phyloP scores from a whole-genome alignment of 305 asterid genomes.

The Solanum hybrid region DNA sequence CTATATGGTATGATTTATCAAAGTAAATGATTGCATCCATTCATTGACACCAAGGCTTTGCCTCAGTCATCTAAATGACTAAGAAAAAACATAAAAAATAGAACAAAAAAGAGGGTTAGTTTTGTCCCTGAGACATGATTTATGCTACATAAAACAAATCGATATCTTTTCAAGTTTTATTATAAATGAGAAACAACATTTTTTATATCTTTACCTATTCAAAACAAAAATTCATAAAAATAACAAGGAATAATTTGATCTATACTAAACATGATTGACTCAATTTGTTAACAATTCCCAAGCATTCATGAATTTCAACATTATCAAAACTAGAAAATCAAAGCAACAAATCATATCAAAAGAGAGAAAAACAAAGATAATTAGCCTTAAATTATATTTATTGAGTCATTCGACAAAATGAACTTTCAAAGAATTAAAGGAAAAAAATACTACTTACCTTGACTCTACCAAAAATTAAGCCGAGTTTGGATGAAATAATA shows the following conservation, averaged over 20 bases:
- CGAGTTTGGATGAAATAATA: not conserved
- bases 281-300: not conserved
- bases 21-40: not conserved
- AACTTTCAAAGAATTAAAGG: not conserved
- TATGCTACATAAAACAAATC: not conserved
- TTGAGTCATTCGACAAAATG: not conserved
- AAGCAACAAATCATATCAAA: not conserved
- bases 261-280: not conserved
- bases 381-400: not conserved
- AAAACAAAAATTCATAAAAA: not conserved
- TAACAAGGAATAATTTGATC: not conserved
- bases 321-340: not conserved
- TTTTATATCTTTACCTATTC: not conserved
- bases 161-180: not conserved
- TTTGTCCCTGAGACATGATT: not conserved
- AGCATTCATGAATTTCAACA: not conserved
- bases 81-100: not conserved
- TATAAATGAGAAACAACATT: not conserved
- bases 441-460: not conserved
- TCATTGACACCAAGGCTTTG: not conserved
- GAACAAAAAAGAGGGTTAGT: not conserved
- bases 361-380: not conserved
- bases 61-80: not conserved
- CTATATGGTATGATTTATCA: not conserved
- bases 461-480: not conserved